Conservation (phyloP, 2,329 filamentous ascomycete species). For the Aschersonia sp. region DNA sequence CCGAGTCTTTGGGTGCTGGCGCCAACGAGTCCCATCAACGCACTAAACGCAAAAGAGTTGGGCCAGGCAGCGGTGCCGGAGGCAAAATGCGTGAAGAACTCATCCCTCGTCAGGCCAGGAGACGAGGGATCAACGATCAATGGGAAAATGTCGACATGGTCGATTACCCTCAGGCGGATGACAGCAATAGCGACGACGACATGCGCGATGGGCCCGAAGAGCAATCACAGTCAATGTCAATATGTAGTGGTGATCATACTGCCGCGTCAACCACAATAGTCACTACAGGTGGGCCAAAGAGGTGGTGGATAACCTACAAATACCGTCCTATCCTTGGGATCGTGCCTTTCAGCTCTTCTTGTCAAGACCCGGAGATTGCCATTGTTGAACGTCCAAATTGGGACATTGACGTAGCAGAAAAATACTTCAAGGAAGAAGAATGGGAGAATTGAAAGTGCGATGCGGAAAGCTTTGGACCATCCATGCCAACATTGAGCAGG, state of each 20-base stretch:
- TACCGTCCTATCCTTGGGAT: conserved; percentile 85
- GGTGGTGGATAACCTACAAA: conserved; percentile 75
- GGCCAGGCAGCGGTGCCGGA: conserved; percentile 35
- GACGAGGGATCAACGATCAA: conserved; percentile 24
- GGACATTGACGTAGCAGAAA: conserved; percentile 64
- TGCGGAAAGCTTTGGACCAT: too few species aligned
- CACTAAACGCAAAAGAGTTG: conserved; percentile 40
- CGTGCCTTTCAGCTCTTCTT: conserved; percentile 27
- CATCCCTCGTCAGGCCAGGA: conserved; percentile 27
- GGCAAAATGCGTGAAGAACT: conserved; percentile 34
- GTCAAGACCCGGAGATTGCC: conserved; percentile 56
- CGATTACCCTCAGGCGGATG: conserved; percentile 20
- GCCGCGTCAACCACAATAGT: conserved; percentile 3
- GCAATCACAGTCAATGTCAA: conserved; percentile 19
- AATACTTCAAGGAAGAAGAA: conserved; percentile 48
- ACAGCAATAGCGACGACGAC: conserved; percentile 21
- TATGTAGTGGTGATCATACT: conserved; percentile 8
- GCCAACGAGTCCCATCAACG: conserved; percentile 16
- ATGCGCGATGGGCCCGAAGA: conserved; percentile 19
- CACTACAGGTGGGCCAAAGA: conserved; percentile 15
- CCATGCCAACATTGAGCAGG: too few species aligned
- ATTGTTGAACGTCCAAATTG: conserved; percentile 77
- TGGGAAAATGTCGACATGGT: conserved; percentile 23
- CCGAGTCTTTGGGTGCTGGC: conserved; percentile 13
- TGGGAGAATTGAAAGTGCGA: conserved; percentile 23